Conservation (phyloP, 805 yeast genomes). For the Lachancea kluyveri region DNA sequence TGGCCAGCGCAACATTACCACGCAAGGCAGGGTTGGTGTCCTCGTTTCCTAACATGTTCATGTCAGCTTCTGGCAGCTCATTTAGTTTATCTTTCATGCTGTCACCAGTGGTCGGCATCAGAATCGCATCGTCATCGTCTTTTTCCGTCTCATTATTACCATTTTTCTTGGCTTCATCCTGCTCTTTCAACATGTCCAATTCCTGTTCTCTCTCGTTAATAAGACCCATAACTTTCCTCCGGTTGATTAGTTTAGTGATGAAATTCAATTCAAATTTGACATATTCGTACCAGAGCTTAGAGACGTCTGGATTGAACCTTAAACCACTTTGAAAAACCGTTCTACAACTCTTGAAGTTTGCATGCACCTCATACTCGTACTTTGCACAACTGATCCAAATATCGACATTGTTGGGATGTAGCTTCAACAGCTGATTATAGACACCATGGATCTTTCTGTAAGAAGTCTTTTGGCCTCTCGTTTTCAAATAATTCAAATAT, state of each 20-base stretch:
- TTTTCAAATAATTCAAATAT: constrained; percentile 63
- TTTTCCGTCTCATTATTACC: constrained; percentile 30
- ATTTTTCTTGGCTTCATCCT: constrained; percentile 25
- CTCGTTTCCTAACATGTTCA: constrained; percentile 78
- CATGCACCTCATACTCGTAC: constrained; percentile 84
- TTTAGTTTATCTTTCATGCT: constrained; percentile 57
- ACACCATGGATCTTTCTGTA: constrained; percentile 68
- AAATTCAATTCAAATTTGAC: constrained; percentile 84
- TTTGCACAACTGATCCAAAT: constrained; percentile 95
- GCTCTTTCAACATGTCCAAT: constrained; percentile 36
- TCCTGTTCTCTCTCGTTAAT: constrained; percentile 68
- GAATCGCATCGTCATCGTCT: constrained; percentile 32
- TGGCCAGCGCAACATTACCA: constrained; percentile 65
- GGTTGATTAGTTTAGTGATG: constrained; percentile 72
- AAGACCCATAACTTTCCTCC: constrained; percentile 77
- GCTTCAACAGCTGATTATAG: constrained; percentile 68
- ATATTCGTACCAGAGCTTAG: constrained; percentile 76
- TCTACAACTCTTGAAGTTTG: constrained; percentile 85
- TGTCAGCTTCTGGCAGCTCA: constrained; percentile 78
- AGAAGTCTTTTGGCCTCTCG: constrained; percentile 45
- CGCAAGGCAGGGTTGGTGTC: constrained; percentile 74
- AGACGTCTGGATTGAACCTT: constrained; percentile 71
- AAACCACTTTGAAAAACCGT: constrained; percentile 77
- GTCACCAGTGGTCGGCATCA: constrained; percentile 46
- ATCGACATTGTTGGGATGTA: constrained; percentile 86